A percentile compares a stretch with the other conserved stretches of the same genome.
Conservation (phyloP, 2,329 filamentous ascomycete species). For the Orbilia ellipsospora region DNA sequence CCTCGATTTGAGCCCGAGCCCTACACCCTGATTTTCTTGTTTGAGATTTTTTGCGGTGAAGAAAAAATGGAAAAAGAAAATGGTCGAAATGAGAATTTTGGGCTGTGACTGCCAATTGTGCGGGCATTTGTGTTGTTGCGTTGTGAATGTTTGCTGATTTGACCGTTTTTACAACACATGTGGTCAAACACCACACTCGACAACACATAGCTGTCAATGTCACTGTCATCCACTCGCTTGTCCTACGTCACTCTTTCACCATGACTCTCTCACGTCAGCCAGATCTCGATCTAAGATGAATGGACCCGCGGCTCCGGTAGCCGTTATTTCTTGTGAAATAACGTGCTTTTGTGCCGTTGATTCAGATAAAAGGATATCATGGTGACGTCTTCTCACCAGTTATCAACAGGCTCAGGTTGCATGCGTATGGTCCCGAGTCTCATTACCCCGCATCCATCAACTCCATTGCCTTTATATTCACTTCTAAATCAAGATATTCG, state of each 20-base stretch:
- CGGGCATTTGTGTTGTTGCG: neutral
- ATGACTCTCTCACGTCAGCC: too few species aligned
- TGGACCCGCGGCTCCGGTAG: too few species aligned
- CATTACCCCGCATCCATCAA: constrained; percentile 10
- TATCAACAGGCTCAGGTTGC: neutral
- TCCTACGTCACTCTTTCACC: too few species aligned
- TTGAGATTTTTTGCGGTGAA: constrained; percentile 43
- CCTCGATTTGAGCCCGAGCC: constrained; percentile 54
- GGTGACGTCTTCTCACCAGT: constrained; percentile 14
- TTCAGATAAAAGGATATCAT: neutral
- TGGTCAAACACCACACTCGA: neutral
- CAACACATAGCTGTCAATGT: neutral
- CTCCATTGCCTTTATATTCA: constrained; percentile 1
- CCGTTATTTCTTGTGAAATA: neutral
- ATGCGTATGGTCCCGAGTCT: neutral
- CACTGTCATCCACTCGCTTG: too few species aligned
- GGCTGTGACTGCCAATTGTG: constrained; percentile 50
- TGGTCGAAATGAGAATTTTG: constrained; percentile 21
- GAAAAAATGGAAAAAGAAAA: constrained; percentile 46
- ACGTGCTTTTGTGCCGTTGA: too few species aligned
- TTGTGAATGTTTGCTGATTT: neutral
- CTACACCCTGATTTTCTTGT: constrained; percentile 54
- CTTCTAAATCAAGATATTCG: neutral
- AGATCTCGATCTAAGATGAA: too few species aligned
- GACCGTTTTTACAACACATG: too few species aligned